Base-by-base conservation (phyloP, 1,284 basidiomycete species). In the Phellopilus nigrolimitatus region DNA sequence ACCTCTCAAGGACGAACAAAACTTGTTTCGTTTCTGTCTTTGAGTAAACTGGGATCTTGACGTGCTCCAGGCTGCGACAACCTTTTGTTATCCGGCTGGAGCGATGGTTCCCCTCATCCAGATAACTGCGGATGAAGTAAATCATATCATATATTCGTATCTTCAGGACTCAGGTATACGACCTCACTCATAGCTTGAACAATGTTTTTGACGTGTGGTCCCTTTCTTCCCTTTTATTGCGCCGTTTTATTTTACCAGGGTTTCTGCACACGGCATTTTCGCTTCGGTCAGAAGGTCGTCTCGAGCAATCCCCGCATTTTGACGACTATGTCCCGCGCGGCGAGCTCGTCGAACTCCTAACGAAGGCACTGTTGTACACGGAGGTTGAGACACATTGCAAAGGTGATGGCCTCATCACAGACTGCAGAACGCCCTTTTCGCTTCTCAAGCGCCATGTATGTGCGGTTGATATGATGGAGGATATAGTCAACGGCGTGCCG, bases 321-420 rank as follows among this genome's bases (percentile, higher is more conserved):
- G 69, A 74, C 55, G 85, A 82, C 61, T 80, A 87, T 57, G 80
- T 92, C 22, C 84, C 82, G n/a, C 79, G 88, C 15, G 90, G 89
- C 8, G 87, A 91, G 62, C 77, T 93, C 24, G 71, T 91, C 42
- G 84, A 90, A 53, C 78, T 91, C 12, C 75, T 92, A 27, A 78
- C 80, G 64, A 92, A 91, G 65, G 82, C 89, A 4, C 69, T 93
- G 17, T 74, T 91, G 10, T 92, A 91, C 59, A 72, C 77, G n/a
- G 89, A 93, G 66, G 88, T 88, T 31, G 90, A 92, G 68, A 76
- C 82, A 6, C 87, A 90, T 60, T 89, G 84, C 80, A 77, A 76
- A 56, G 74, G 73, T 12, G 78, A 80, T 60, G 68, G 71, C 27
- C 66, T 84, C 56, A 74, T 77, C 3, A 73, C 70, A 42, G 79